Conservation (phyloP, 768 basidiomycete genomes). For the Dioszegia aurantiaca region DNA sequence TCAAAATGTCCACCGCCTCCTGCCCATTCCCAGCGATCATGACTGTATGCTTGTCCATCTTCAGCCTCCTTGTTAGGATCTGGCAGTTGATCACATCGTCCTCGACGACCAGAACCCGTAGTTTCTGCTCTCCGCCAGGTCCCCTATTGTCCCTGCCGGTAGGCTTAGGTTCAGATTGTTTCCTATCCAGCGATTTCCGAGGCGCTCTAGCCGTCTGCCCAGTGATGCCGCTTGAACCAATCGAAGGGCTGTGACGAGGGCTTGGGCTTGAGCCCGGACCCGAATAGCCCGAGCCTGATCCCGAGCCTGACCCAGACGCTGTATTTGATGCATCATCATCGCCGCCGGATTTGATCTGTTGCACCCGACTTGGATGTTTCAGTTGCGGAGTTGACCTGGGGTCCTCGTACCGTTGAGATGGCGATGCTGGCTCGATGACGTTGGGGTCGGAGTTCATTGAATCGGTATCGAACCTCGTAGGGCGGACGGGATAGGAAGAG, state of each 20-base stretch:
- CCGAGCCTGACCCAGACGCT: conserved; percentile 3
- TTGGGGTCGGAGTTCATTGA: conserved; percentile 17
- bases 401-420: not conserved
- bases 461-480: conserved; percentile 32
- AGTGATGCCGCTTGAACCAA: not conserved
- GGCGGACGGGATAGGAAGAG: conserved; percentile 43
- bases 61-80: conserved; percentile 67
- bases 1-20: conserved; percentile 65
- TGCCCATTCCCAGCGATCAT: conserved; percentile 70
- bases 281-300: not conserved
- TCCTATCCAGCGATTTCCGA: not conserved
- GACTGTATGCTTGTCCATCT: conserved; percentile 65
- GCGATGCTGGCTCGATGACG: not conserved
- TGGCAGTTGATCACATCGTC: conserved; percentile 72
- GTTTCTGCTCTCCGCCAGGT: conserved; percentile 15
- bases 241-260: not conserved
- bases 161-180: not conserved
- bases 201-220: not conserved
- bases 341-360: not conserved
- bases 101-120: conserved; percentile 50
- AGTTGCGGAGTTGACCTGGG: not conserved
- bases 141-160: conserved; percentile 1
- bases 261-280: not conserved
- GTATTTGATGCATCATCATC: not conserved
- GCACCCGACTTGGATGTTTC: not conserved